Base-by-base conservation (phyloP, 345 rosid genomes). In the Limnanthes douglasii region DNA sequence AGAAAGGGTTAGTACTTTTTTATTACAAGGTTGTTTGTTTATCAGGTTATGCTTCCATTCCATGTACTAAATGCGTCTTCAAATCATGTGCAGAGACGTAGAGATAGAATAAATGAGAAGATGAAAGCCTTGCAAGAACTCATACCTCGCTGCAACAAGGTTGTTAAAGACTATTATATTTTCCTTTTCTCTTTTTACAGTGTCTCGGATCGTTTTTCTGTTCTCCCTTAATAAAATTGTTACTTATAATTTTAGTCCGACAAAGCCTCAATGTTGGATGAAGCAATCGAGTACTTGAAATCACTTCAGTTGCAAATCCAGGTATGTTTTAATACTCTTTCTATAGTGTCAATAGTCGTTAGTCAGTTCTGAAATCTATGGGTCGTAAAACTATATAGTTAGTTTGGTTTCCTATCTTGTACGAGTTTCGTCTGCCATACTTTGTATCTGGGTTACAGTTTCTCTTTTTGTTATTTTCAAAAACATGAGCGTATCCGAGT, bases 1-100 rank as follows among this genome's bases (percentile, higher is more conserved):
- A 0, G 98, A 90, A 48, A 76, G 98, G 84, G 98, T 90, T 17
- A 14, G 78, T 60, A 3, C 30, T 20, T 3, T 15, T 6, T 12
- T 20, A 18, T 3, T 2, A 8, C 5, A 31, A 13, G 18, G 8
- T 21, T 35, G 8, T 5, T 13, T 5, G 37, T 45, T 37, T 5
- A 23, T 13, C 6, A 3, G 25, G 25, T 14, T 35, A 10, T 19
- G 27, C 16, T 37, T 26, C 21, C 5, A 40, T 36, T 34, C 27
- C 17, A 16, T 39, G 38, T 33, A 6, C 10, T 2, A 34, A 12
- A 44, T 13, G 4, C 15, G 12, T 4, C 6, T 21, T 8, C 3
- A 12, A 10, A 12, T n/a, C 5, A 10, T 11, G 7, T 11, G 29
- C 17, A 75, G 93, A 62, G 67, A 47, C 66, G 86, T 11, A 64